phyloP scores from a whole-genome alignment of 2,329 filamentous ascomycete genomes.

The Geoglossum cookeanum region DNA sequence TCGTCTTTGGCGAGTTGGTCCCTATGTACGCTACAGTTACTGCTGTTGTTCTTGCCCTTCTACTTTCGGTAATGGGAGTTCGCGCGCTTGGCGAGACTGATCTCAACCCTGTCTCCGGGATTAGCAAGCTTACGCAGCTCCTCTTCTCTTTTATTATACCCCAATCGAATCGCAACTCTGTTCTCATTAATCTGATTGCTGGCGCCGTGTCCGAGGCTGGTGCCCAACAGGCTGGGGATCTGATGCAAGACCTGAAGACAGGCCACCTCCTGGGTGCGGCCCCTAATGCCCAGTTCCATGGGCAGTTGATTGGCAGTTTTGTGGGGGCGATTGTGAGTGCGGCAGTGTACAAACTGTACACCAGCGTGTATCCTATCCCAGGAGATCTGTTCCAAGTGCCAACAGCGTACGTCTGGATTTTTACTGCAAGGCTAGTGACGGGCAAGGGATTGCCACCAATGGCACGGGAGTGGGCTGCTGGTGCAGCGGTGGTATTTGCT shows the following conservation, averaged over 20 bases:
- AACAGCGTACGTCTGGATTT: conserved; percentile 93
- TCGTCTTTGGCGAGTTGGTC: conserved; percentile 68
- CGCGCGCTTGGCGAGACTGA: conserved; percentile 63
- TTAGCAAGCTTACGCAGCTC: conserved; percentile 88
- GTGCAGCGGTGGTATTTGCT: conserved; percentile 56
- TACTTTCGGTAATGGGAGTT: conserved; percentile 44
- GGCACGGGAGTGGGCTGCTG: conserved; percentile 61
- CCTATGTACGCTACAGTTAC: conserved; percentile 56
- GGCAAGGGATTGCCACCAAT: conserved; percentile 72
- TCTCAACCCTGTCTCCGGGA: conserved; percentile 87
- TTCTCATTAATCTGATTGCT: conserved; percentile 89
- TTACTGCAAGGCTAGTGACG: conserved; percentile 82
- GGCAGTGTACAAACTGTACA: conserved; percentile 76
- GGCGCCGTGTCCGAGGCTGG: conserved; percentile 74
- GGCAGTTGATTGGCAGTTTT: conserved; percentile 78
- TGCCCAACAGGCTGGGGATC: conserved; percentile 82
- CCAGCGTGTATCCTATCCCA: conserved; percentile 72
- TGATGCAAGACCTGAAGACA: conserved; percentile 95
- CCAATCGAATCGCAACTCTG: conserved; percentile 56
- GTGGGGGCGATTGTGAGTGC: conserved; percentile 75
- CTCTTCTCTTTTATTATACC: conserved; percentile 87
- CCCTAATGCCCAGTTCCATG: conserved; percentile 90
- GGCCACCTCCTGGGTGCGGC: conserved; percentile 83
- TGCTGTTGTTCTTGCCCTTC: conserved; percentile 67
- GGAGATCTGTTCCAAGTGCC: conserved; percentile 84